phyloP scores from a whole-genome alignment of 2,329 filamentous ascomycete genomes.

The Colletotrichum nymphaeae region DNA sequence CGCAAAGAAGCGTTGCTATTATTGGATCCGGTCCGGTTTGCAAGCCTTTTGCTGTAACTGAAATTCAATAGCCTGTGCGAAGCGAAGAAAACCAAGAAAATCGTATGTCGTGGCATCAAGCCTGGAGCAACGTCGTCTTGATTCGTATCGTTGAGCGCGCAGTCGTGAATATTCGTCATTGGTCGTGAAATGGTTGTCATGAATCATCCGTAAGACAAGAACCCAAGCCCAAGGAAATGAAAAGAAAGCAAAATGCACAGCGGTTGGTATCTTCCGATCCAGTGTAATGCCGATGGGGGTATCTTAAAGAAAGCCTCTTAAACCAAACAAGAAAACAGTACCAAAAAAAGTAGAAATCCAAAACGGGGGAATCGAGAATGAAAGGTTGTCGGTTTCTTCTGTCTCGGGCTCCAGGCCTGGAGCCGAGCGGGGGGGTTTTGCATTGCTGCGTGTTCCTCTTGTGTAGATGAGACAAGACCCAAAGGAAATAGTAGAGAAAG shows the following conservation, averaged over 20 bases:
- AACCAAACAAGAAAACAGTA: slow-evolving; percentile 48
- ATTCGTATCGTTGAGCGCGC: slow-evolving; percentile 43
- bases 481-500: slow-evolving; percentile 42
- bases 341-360: slow-evolving; percentile 43
- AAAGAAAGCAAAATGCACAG: slow-evolving; percentile 51
- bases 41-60: slow-evolving; percentile 34
- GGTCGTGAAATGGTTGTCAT: slow-evolving; percentile 57
- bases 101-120: slow-evolving; percentile 46
- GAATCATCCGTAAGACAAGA: slow-evolving; percentile 60
- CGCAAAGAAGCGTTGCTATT: slow-evolving; percentile 37
- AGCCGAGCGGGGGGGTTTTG: slow-evolving; percentile 60
- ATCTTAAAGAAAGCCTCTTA: slow-evolving; percentile 55
- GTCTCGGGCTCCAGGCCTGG: slow-evolving; percentile 54
- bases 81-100: slow-evolving; percentile 33
- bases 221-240: slow-evolving; percentile 48
- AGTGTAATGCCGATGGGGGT: slow-evolving; percentile 46
- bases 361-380: slow-evolving; percentile 55
- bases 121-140: slow-evolving; percentile 41
- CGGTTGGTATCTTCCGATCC: slow-evolving; percentile 42
- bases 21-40: slow-evolving; percentile 44
- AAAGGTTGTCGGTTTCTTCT: slow-evolving; percentile 49
- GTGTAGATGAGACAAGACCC: slow-evolving; percentile 51
- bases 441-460: slow-evolving; percentile 75
- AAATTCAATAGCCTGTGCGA: slow-evolving; percentile 37
- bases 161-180: slow-evolving; percentile 50